phyloP scores from a whole-genome alignment of 495 filamentous ascomycete genomes.

The Talaromyces wortmannii region DNA sequence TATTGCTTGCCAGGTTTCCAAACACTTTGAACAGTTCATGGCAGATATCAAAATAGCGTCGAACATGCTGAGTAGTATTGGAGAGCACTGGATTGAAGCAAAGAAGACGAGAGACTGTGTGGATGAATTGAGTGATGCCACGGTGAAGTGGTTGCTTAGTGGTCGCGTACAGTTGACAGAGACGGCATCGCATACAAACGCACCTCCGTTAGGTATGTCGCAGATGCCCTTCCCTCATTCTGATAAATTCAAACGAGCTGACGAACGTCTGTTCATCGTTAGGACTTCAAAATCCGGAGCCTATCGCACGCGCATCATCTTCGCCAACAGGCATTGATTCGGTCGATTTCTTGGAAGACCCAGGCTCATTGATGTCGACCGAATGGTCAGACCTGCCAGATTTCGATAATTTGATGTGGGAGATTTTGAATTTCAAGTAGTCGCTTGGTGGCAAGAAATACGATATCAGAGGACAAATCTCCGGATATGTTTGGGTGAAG shows the following conservation, averaged over 20 bases:
- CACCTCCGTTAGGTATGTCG: not conserved
- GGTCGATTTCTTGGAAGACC: not conserved
- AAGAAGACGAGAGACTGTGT: slow-evolving; percentile 35
- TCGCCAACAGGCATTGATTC: not conserved
- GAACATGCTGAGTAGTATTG: slow-evolving; percentile 38
- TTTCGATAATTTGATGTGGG: not conserved
- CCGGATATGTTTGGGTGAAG: not conserved
- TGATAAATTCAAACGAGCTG: too few species aligned
- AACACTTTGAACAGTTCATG: slow-evolving; percentile 24
- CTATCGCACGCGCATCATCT: not conserved
- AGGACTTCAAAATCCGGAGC: not conserved
- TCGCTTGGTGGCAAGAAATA: not conserved
- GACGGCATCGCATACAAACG: not conserved
- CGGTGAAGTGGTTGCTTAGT: not conserved
- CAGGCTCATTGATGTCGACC: not conserved
- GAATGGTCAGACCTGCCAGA: not conserved
- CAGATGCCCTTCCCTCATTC: not conserved
- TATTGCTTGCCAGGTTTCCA: slow-evolving; percentile 22
- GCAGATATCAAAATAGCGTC: slow-evolving; percentile 26
- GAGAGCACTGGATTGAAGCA: slow-evolving; percentile 39
- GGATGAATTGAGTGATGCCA: slow-evolving; percentile 18
- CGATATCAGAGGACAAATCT: not conserved
- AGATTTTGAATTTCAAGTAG: not conserved
- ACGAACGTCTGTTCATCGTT: not conserved
- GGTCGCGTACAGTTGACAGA: not conserved